Evolutionary conservation across 2,329 filamentous ascomycete genomes (phyloP).

Genomic region (Cucurbitaria berberidis): DNA sequence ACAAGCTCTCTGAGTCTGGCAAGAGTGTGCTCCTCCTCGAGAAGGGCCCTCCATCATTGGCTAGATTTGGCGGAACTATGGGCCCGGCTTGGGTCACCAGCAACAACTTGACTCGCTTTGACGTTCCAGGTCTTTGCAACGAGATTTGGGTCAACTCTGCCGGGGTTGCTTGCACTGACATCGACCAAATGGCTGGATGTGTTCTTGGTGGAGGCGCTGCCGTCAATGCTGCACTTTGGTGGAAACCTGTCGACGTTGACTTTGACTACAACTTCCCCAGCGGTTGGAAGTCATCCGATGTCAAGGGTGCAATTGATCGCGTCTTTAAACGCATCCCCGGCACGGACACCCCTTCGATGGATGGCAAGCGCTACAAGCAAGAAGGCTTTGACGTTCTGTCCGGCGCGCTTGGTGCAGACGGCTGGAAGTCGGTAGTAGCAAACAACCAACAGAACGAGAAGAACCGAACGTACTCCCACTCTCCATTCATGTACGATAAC

Average conservation of each 20-base stretch:
- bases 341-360: conserved; percentile 68
- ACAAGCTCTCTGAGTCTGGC: conserved; percentile 68
- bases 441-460: conserved; percentile 67
- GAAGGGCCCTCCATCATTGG: conserved; percentile 62
- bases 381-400: conserved; percentile 69
- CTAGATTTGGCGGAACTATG: conserved; percentile 68
- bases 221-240: conserved; percentile 73
- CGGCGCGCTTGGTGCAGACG: conserved; percentile 63
- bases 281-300: conserved; percentile 72
- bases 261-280: conserved; percentile 75
- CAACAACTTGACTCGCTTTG: conserved; percentile 71
- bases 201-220: conserved; percentile 71
- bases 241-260: conserved; percentile 68
- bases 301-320: conserved; percentile 63
- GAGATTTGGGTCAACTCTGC: conserved; percentile 70
- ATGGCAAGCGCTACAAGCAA: conserved; percentile 71
- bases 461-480: conserved; percentile 68
- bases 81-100: conserved; percentile 67
- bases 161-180: conserved; percentile 71
- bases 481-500: conserved; percentile 70
- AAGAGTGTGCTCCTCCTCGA: conserved; percentile 67
- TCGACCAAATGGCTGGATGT: conserved; percentile 75
- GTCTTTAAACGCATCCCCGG: conserved; percentile 75
- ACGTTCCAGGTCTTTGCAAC: conserved; percentile 74
- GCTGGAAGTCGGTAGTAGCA: conserved; percentile 68